phyloP scores from a whole-genome alignment of 768 basidiomycete species.

The Lactarius akahatsu region DNA sequence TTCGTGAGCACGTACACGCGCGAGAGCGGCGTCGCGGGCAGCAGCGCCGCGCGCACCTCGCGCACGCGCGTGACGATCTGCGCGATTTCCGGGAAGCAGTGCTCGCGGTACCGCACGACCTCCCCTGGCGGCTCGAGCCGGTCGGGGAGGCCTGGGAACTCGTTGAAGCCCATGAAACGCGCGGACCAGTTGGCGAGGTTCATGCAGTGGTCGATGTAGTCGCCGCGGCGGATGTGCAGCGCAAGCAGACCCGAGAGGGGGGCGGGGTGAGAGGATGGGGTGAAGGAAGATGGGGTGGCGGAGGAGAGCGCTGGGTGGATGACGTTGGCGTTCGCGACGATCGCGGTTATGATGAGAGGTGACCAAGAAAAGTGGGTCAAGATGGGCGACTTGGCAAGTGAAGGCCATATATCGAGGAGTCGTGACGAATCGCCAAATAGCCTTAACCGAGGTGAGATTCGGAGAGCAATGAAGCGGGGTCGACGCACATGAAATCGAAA shows the following conservation, averaged over 20 bases:
- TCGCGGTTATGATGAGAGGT: conserved; percentile 36
- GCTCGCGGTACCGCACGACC: conserved; percentile 36
- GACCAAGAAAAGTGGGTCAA: conserved; percentile 42
- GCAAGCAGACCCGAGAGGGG: conserved; percentile 43
- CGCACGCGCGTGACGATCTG: conserved; percentile 43
- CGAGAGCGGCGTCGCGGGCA: conserved; percentile 33
- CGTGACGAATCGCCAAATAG: conserved; percentile 37
- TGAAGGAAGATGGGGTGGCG: conserved; percentile 3
- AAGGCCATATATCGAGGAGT: conserved; percentile 39
- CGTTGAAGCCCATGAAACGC: conserved; percentile 47
- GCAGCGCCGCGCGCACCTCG: conserved; percentile 34
- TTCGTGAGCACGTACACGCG: conserved; percentile 51
- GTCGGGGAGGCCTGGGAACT: conserved; percentile 44
- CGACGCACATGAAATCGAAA: conserved; percentile 41
- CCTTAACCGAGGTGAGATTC: conserved; percentile 30
- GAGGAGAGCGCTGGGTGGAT: conserved; percentile 22
- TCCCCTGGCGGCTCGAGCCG: conserved; percentile 33
- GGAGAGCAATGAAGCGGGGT: background rate
- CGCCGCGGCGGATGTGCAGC: conserved; percentile 52
- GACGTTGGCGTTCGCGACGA: conserved; percentile 36
- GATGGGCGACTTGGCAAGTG: conserved; percentile 38
- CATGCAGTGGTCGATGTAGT: conserved; percentile 46
- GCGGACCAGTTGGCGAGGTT: conserved; percentile 37
- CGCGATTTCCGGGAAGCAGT: conserved; percentile 44
- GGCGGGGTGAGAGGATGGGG: conserved; percentile 22